Conservation (phyloP, 352 stramenopile genomes). For the Globisporangium acanthophoron region DNA sequence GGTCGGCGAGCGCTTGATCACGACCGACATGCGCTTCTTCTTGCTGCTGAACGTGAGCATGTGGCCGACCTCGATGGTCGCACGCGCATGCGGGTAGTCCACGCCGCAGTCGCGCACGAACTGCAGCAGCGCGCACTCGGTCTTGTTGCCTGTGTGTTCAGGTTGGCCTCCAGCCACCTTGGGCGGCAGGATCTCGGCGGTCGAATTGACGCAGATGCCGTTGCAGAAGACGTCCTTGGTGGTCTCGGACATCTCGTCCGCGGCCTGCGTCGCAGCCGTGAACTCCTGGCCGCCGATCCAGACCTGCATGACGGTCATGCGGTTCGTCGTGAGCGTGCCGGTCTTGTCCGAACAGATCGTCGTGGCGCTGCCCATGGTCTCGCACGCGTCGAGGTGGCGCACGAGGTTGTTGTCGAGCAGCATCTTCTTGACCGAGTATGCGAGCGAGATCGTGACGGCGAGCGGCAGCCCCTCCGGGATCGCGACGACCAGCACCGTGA, state of each 20-base stretch:
- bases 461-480: conserved; percentile 97
- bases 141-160: conserved; percentile 82
- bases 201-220: conserved; percentile 69
- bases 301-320: conserved; percentile 94
- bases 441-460: conserved; percentile 95
- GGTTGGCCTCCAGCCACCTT: conserved; percentile 46
- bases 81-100: conserved; percentile 48
- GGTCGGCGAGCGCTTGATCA: conserved; percentile 36
- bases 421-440: conserved; percentile 95
- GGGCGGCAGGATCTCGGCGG: conserved; percentile 55
- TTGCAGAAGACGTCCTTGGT: conserved; percentile 68
- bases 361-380: conserved; percentile 94
- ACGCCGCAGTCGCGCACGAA: conserved; percentile 68
- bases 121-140: conserved; percentile 68
- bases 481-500: conserved; percentile 94
- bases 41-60: conserved; percentile 83
- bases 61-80: conserved; percentile 47
- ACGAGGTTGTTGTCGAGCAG: conserved; percentile 87
- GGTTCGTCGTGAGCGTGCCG: conserved; percentile 95
- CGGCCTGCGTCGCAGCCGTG: conserved; percentile 33
- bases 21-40: conserved; percentile 82
- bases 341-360: conserved; percentile 99
- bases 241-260: conserved; percentile 51
- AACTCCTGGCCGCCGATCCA: conserved; percentile 72
- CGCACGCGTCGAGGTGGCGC: conserved; percentile 80